A percentile compares a stretch with the other conserved stretches of the same genome.
phyloP scores from a whole-genome alignment of 2,329 filamentous ascomycete species.

The Microthyrium microscopicum region DNA sequence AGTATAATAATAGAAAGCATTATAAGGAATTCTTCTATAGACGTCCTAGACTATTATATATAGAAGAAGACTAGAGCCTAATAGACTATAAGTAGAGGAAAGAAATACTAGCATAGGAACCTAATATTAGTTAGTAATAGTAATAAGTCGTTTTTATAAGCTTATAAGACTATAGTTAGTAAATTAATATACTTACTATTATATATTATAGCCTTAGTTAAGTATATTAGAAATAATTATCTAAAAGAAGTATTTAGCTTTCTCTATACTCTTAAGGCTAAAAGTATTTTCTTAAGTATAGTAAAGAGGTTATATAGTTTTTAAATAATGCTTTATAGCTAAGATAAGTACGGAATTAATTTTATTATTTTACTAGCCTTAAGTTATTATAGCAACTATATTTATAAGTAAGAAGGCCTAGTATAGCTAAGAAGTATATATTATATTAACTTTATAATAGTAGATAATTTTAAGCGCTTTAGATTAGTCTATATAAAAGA shows the following conservation, averaged over 20 bases:
- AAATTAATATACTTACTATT: constrained; percentile 5
- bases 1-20: background rate
- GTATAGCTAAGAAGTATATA: constrained; percentile 1
- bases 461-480: background rate
- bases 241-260: background rate
- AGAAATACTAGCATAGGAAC: constrained; percentile 4
- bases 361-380: background rate
- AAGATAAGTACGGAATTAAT: background rate
- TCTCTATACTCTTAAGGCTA: background rate
- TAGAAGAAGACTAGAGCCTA: background rate
- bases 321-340: background rate
- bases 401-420: constrained; percentile 1
- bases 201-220: constrained; percentile 1
- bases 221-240: background rate
- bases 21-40: background rate
- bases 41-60: constrained; percentile 1
- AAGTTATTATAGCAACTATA: background rate
- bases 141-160: background rate
- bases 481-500: background rate
- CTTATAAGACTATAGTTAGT: background rate
- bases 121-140: background rate
- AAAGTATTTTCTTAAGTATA: constrained; percentile 5
- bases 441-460: background rate
- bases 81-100: background rate
- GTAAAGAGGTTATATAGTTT: background rate